phyloP scores from a whole-genome alignment of 805 yeast species.

The Kodamaea fukazawae region DNA sequence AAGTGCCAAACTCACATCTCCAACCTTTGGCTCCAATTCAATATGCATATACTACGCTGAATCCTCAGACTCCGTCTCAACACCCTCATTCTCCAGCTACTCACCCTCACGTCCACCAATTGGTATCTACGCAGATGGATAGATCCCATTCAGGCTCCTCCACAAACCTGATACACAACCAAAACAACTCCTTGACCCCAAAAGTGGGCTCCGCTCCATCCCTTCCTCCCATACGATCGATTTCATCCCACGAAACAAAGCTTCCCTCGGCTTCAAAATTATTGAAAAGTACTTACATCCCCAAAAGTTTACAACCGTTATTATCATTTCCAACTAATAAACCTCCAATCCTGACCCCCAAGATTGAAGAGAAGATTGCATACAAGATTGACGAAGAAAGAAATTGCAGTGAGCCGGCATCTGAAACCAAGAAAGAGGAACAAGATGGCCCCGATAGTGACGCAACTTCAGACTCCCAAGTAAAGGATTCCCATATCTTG shows the following conservation, averaged over 20 bases:
- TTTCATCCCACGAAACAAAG: conserved; percentile 5
- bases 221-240: conserved; percentile 5
- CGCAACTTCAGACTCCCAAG: conserved; percentile 1
- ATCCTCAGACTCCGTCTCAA: conserved; percentile 3
- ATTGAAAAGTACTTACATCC: conserved; percentile 10
- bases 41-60: neutral
- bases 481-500: conserved; percentile 19
- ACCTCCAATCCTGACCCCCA: conserved; percentile 1
- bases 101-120: conserved; percentile 3
- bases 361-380: neutral
- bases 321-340: conserved; percentile 13
- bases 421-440: too few species aligned
- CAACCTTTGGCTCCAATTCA: neutral
- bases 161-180: neutral
- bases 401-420: too few species aligned
- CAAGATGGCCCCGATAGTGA: conserved; percentile 7
- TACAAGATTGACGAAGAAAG: conserved; percentile 5
- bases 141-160: conserved; percentile 2
- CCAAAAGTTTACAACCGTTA: conserved; percentile 15
- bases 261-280: conserved; percentile 9
- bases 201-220: neutral
- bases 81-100: conserved; percentile 2
- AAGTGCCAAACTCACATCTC: neutral
- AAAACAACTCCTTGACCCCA: neutral
- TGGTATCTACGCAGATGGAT: conserved; percentile 1